Conservation (phyloP, 495 filamentous ascomycete genomes). For the Sordaria brevicollis region DNA sequence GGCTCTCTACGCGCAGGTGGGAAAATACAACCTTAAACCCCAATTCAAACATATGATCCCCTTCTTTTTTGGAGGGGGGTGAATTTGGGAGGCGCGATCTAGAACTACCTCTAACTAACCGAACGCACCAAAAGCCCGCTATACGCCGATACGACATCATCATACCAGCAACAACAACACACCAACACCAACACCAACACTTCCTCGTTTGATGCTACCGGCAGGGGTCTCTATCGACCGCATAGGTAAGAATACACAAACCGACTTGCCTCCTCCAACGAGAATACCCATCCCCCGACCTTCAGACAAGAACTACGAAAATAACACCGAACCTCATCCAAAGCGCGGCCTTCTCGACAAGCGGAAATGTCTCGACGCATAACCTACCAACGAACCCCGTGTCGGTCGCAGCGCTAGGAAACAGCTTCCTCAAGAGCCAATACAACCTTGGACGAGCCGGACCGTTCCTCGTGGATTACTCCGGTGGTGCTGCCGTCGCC, state of each 20-base stretch:
- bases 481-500: constrained; percentile 17
- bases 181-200: constrained; percentile 6
- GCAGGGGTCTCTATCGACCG: constrained; percentile 27
- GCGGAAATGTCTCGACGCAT: constrained; percentile 27
- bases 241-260: constrained; percentile 35
- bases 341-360: constrained; percentile 30
- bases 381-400: constrained; percentile 17
- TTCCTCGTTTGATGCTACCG: constrained; percentile 17
- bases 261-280: constrained; percentile 1
- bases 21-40: constrained; percentile 13
- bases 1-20: constrained; percentile 38
- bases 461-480: neutral
- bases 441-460: constrained; percentile 14
- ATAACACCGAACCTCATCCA: constrained; percentile 25
- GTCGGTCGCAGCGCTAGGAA: constrained; percentile 2
- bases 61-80: neutral
- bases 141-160: constrained; percentile 24
- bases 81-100: constrained; percentile 13
- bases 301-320: constrained; percentile 23
- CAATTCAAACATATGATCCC: neutral
- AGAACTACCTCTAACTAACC: constrained; percentile 26
- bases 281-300: constrained; percentile 10
- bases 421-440: constrained; percentile 8
- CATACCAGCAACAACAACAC: constrained; percentile 14
- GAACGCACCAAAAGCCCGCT: constrained; percentile 23